Percentiles rank a stretch among this genome's conserved stretches.
phyloP scores from a whole-genome alignment of 2,329 filamentous ascomycete species.

The Sclerotinia minor region DNA sequence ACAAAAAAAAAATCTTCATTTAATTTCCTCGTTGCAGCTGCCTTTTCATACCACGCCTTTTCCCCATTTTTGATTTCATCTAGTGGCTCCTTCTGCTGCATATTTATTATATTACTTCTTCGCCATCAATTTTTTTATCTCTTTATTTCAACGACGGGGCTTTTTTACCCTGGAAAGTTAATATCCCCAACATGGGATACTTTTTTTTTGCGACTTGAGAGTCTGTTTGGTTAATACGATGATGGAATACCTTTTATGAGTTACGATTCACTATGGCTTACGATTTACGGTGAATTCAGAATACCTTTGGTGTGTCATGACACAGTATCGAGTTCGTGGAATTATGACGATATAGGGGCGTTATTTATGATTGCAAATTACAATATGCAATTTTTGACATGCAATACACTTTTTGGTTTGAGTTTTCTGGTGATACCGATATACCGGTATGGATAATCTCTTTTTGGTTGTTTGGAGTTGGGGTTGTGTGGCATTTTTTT shows the following conservation, averaged over 20 bases:
- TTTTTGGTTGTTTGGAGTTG: too few species aligned
- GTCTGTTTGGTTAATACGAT: not conserved
- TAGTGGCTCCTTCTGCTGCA: not conserved
- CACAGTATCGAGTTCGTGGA: too few species aligned
- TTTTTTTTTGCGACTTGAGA: not conserved
- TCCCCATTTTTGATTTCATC: not conserved
- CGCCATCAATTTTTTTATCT: not conserved
- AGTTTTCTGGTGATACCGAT: too few species aligned
- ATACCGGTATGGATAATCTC: too few species aligned
- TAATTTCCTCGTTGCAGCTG: not conserved
- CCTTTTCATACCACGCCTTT: not conserved
- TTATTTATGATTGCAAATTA: not conserved
- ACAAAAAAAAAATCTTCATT: not conserved
- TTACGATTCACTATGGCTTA: not conserved
- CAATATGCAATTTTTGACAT: not conserved
- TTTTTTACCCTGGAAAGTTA: too few species aligned
- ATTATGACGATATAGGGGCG: not conserved
- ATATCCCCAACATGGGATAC: fast-evolving
- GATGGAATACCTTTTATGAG: not conserved
- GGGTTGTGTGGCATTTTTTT: not conserved
- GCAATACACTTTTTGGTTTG: not conserved
- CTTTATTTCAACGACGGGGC: not conserved
- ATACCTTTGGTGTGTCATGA: not conserved
- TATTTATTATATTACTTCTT: not conserved
- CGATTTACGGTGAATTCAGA: not conserved